A percentile compares a stretch with the other conserved stretches of the same genome.
phyloP scores from a whole-genome alignment of 257 asterid species.

The Nicotiana otophora region DNA sequence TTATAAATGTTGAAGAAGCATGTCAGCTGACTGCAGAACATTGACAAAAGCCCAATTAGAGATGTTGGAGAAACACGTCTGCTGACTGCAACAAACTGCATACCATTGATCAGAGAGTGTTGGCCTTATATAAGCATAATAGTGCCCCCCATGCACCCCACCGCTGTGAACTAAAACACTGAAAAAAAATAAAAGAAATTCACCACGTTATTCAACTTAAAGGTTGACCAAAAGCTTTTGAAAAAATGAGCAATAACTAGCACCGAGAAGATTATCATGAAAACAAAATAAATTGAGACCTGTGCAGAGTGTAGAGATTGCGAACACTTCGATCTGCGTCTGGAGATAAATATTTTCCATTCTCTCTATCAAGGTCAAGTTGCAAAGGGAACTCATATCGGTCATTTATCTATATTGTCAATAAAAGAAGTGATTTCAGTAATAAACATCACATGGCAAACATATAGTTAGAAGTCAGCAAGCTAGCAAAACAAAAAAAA shows the following conservation, averaged over 20 bases:
- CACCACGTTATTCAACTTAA: neutral
- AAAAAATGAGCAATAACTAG: neutral
- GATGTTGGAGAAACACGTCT: neutral
- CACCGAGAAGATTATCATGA: slow-evolving; percentile 12
- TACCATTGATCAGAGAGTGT: slow-evolving; percentile 37
- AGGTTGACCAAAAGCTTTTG: neutral
- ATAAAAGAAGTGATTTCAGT: neutral
- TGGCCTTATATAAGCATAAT: slow-evolving; percentile 41
- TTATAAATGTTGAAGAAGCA: neutral
- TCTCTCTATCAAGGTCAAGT: slow-evolving; percentile 87
- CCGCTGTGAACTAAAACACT: slow-evolving; percentile 35
- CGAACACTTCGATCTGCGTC: slow-evolving; percentile 77
- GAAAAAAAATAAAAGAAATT: neutral
- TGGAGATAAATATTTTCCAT: slow-evolving; percentile 77
- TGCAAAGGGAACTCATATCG: slow-evolving; percentile 89
- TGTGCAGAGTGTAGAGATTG: slow-evolving; percentile 82
- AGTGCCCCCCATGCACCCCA: slow-evolving; percentile 42
- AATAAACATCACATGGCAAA: neutral
- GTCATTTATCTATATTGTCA: slow-evolving; percentile 70
- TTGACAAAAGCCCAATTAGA: neutral
- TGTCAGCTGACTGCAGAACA: neutral
- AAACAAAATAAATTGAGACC: slow-evolving; percentile 38
- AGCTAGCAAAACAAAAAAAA: neutral
- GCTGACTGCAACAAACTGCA: neutral
- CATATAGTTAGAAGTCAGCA: neutral